Evolutionary conservation across 352 stramenopile species (phyloP), one percentile per base, ranked within the genome.

Genomic region (Phytophthora fragariaefolia): DNA sequence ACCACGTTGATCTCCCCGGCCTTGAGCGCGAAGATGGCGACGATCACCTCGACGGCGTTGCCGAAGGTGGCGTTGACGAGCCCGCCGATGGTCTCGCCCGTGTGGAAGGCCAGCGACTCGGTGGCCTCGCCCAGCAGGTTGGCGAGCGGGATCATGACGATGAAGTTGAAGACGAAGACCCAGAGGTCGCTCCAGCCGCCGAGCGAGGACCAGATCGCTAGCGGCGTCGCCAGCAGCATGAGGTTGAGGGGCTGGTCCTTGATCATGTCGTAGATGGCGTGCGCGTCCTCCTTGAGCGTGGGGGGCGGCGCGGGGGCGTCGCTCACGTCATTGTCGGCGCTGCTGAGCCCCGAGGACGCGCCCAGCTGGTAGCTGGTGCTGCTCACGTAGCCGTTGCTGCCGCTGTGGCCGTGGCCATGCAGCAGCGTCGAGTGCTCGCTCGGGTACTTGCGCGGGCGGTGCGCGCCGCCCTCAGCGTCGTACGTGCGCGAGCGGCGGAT

Each of bases 41-140:
- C 97, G 23, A 99, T 90, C 18, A 99, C 83, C 85, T 99, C 97
- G 5, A 98, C 96, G 6, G 96, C 94, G 82, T 99, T 99, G 58
- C 97, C 97, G 74, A 99, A 98, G 7, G 97, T 99, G 27, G 97
- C 97, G 83, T 99, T 99, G 28, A 99, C 85, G 12, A 99, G 83
- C 0, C 97, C 97, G 50, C 97, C 97, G 57, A 99, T 97, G 0
- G 96, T 99, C 66, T 98, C 94, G 66, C 95, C 97, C 42, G 96
- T 99, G 79, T 99, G 97, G 69, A 95, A 91, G 9, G 97, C 95
- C 7, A 99, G 90, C 76, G 98, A 94, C 82, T 99, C 97, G 15
- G 97, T 99, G 18, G 98, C 92, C 50, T 99, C 96, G 23, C 97
- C 97, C n/a, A 99, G 72, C 48, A 99, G 85, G 45, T 92, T 95